These are phyloP conservation scores for Phaffomyces antillensis DNA, from an alignment of 805 yeast genomes.

Conservation along the genomic window DNA sequence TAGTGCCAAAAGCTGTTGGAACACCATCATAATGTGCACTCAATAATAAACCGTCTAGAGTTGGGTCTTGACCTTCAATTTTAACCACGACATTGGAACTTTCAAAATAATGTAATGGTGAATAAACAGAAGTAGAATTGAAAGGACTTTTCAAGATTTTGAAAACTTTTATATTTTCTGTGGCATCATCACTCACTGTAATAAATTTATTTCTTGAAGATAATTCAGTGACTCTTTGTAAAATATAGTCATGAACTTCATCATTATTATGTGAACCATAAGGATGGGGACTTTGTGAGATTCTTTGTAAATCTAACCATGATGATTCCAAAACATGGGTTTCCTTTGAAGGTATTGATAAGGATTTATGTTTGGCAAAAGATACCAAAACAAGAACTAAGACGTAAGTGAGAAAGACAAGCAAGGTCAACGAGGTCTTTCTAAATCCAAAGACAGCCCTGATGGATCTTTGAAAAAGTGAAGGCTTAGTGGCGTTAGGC, in stretches of 20 bases:
- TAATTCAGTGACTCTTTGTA: constrained; percentile 33
- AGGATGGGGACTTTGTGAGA: constrained; percentile 67
- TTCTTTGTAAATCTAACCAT: constrained; percentile 69
- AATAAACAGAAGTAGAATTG: constrained; percentile 31
- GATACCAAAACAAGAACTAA: constrained; percentile 32
- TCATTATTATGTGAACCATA: constrained; percentile 74
- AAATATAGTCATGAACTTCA: constrained; percentile 61
- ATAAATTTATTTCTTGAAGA: constrained; percentile 23
- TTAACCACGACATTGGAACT: constrained; percentile 75
- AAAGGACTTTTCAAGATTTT: constrained; percentile 46
- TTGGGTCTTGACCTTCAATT: constrained; percentile 53
- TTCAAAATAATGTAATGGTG: constrained; percentile 66
- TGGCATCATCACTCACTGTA: constrained; percentile 31
- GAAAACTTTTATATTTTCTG: constrained; percentile 33
- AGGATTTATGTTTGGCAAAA: constrained; percentile 34
- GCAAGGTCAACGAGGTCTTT: constrained; percentile 58
- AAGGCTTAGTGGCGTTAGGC: background rate
- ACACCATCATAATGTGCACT: constrained; percentile 90
- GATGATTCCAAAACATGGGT: constrained; percentile 33
- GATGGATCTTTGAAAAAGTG: constrained; percentile 19
- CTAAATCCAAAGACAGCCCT: constrained; percentile 61
- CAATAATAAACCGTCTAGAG: constrained; percentile 59
- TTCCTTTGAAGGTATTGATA: constrained; percentile 36
- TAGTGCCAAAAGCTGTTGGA: constrained; percentile 79
- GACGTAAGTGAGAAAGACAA: constrained; percentile 43